phyloP scores from a whole-genome alignment of 2,329 filamentous ascomycete genomes.

The Myriosclerotinia scirpicola region DNA sequence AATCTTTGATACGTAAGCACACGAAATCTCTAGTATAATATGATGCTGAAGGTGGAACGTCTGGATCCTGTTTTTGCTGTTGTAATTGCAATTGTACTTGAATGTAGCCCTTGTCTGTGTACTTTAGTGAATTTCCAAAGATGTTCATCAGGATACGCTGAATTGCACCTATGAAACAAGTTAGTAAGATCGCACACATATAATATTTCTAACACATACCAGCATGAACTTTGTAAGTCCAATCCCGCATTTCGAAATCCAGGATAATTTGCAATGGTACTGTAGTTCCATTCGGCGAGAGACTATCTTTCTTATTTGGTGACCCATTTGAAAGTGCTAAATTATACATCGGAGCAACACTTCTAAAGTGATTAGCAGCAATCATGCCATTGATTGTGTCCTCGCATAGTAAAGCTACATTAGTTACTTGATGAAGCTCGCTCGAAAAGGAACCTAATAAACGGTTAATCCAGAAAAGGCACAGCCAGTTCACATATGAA shows the following conservation, averaged over 20 bases:
- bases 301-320: not conserved
- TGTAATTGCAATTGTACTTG: constrained; percentile 38
- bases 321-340: constrained; percentile 21
- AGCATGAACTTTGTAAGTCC: constrained; percentile 35
- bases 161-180: constrained; percentile 48
- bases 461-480: not conserved
- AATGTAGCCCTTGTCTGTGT: constrained; percentile 53
- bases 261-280: constrained; percentile 33
- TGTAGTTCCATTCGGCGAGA: constrained; percentile 2
- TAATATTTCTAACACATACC: constrained; percentile 48
- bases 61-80: not conserved
- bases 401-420: constrained; percentile 38
- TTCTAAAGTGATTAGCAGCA: constrained; percentile 25
- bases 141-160: constrained; percentile 57
- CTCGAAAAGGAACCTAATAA: constrained; percentile 33
- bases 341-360: constrained; percentile 3
- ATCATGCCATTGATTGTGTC: constrained; percentile 39
- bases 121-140: constrained; percentile 60
- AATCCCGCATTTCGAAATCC: constrained; percentile 37
- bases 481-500: no score
- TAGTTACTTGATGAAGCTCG: constrained; percentile 35
- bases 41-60: constrained; percentile 52
- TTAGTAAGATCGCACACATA: constrained; percentile 46
- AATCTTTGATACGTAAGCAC: constrained; percentile 50
- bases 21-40: constrained; percentile 48